Conservation (phyloP, 306 rosid genomes). For the Alnus rubra region DNA sequence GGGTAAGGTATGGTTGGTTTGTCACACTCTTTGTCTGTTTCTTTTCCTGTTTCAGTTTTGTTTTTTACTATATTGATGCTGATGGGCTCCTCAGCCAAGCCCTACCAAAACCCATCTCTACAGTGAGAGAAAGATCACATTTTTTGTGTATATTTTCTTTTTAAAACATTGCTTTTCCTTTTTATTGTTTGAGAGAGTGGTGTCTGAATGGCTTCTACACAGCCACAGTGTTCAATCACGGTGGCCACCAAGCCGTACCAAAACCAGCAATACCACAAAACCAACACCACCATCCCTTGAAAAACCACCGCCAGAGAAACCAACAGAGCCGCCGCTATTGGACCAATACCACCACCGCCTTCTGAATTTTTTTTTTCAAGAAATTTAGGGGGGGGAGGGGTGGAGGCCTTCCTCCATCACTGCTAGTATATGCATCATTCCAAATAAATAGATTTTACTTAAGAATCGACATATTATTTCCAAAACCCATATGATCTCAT, state of each 20-base stretch:
- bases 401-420: no score
- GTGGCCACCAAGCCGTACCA: slow-evolving; percentile 49
- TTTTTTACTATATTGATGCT: no score
- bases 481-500: no score
- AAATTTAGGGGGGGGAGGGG: no score
- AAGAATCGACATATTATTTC: no score
- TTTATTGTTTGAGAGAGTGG: not conserved
- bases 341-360: slow-evolving; percentile 19
- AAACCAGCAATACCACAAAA: slow-evolving; percentile 41
- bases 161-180: not conserved
- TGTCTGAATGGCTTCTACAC: slow-evolving; percentile 56
- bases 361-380: no score
- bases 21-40: slow-evolving; percentile 30
- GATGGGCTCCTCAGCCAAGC: not conserved
- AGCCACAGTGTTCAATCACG: no score
- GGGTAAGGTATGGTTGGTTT: slow-evolving; percentile 84
- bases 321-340: slow-evolving; percentile 40
- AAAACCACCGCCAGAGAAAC: slow-evolving; percentile 39
- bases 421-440: no score
- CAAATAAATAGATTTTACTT: no score
- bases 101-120: slow-evolving; percentile 14
- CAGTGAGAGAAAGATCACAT: not conserved
- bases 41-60: slow-evolving; percentile 5
- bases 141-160: not conserved
- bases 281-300: slow-evolving; percentile 30